Percentiles rank a stretch among this genome's conserved stretches.
Conservation (phyloP, 169 alveolate species). For the Plasmodium knowlesi region DNA sequence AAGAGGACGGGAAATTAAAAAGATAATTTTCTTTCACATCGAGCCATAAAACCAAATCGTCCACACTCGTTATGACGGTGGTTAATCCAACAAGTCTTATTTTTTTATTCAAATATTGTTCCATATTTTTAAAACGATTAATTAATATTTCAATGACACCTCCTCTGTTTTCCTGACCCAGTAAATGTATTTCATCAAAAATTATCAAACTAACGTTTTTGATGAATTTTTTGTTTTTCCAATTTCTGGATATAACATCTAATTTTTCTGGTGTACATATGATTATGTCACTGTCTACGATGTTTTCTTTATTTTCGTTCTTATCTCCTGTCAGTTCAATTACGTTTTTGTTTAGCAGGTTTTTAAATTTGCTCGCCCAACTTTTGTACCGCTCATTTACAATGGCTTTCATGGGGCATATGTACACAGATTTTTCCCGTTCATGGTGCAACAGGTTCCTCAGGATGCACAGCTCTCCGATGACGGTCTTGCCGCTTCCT, state of each 20-base stretch:
- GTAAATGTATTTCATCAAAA: slow-evolving; percentile 99
- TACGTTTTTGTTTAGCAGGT: slow-evolving; percentile 90
- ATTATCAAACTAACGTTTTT: slow-evolving; percentile 94
- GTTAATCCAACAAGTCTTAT: slow-evolving; percentile 96
- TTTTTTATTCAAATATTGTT: slow-evolving; percentile 89
- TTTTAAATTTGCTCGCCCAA: slow-evolving; percentile 92
- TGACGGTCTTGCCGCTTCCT: slow-evolving; percentile 97
- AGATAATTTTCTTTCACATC: slow-evolving; percentile 96
- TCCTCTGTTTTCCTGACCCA: slow-evolving; percentile 97
- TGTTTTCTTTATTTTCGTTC: slow-evolving; percentile 91
- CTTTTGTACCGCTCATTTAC: slow-evolving; percentile 91
- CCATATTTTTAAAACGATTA: slow-evolving; percentile 95
- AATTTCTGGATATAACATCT: slow-evolving; percentile 99
- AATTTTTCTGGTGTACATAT: slow-evolving; percentile 99
- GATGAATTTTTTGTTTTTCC: slow-evolving; percentile 96
- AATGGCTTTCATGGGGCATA: slow-evolving; percentile 99
- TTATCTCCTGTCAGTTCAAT: slow-evolving; percentile 98
- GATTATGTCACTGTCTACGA: slow-evolving; percentile 91
- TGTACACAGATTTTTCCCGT: slow-evolving; percentile 93
- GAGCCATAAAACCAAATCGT: slow-evolving; percentile 98
- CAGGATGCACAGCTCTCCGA: slow-evolving; percentile 97
- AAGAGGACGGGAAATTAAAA: slow-evolving; percentile 98
- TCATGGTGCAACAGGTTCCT: slow-evolving; percentile 90
- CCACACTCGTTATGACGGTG: slow-evolving; percentile 99
- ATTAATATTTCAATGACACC: slow-evolving; percentile 98